These are phyloP conservation scores for Geosmithia putterillii DNA, from an alignment of 2,329 filamentous ascomycete species.

Conservation along the genomic window DNA sequence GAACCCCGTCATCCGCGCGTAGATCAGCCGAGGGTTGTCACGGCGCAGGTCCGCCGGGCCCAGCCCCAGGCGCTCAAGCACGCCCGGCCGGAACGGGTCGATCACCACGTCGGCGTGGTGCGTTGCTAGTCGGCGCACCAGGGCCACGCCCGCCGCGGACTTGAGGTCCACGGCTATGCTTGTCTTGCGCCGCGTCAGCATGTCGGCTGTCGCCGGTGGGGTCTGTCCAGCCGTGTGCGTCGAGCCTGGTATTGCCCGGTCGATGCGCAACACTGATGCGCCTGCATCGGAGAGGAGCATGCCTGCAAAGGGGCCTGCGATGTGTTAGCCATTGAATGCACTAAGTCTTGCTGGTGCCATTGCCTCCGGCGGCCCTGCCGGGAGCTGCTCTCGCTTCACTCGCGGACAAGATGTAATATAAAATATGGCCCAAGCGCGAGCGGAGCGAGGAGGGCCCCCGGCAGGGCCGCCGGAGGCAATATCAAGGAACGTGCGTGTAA, in stretches of 20 bases:
- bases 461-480: too few species aligned
- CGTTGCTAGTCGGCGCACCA: slow-evolving; percentile 52
- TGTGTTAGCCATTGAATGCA: too few species aligned
- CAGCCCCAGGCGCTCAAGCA: slow-evolving; percentile 74
- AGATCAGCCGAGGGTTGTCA: slow-evolving; percentile 63
- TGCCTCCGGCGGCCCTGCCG: too few species aligned
- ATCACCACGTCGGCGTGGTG: slow-evolving; percentile 75
- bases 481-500: too few species aligned
- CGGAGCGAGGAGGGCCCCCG: too few species aligned
- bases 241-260: slow-evolving; percentile 42
- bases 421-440: too few species aligned
- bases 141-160: slow-evolving; percentile 42
- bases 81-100: slow-evolving; percentile 85
- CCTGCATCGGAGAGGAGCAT: slow-evolving; percentile 84
- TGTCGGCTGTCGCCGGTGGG: slow-evolving; percentile 46
- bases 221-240: slow-evolving; percentile 22
- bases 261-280: slow-evolving; percentile 76
- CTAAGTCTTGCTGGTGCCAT: too few species aligned
- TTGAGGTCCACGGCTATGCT: slow-evolving; percentile 77
- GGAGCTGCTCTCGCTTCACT: too few species aligned
- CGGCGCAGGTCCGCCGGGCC: slow-evolving; percentile 55
- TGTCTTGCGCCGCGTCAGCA: slow-evolving; percentile 68
- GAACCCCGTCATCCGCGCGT: slow-evolving; percentile 84
- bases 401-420: too few species aligned
- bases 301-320: slow-evolving; percentile 70